A percentile compares a stretch with the other conserved stretches of the same genome.
These are phyloP conservation scores for Ganoderma boninense DNA, from an alignment of 1,284 basidiomycete species.

Conservation along the genomic window DNA sequence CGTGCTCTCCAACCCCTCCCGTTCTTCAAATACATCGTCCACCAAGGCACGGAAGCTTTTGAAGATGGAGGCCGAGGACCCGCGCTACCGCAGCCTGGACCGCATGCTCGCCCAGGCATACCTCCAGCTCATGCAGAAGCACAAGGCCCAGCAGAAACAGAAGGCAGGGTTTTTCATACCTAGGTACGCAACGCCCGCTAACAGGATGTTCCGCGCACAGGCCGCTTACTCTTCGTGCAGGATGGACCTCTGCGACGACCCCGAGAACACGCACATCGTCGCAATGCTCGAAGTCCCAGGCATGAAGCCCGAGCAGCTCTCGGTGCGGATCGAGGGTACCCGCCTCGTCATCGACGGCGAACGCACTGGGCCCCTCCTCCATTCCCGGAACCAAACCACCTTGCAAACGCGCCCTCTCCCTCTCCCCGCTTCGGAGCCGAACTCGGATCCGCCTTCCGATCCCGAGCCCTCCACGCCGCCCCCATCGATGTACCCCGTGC, in stretches of 20 bases:
- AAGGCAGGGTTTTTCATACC: conserved; percentile 19
- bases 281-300: conserved; percentile 67
- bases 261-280: conserved; percentile 47
- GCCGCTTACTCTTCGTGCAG: conserved; percentile 42
- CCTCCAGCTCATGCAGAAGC: conserved; percentile 20
- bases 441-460: neutral
- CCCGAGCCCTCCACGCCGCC: conserved; percentile 14
- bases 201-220: neutral
- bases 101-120: conserved; percentile 28
- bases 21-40: neutral
- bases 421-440: conserved; percentile 4
- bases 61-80: conserved; percentile 20
- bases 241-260: conserved; percentile 62
- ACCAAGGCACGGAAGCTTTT: conserved; percentile 20
- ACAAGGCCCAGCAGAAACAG: conserved; percentile 16
- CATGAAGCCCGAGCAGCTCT: conserved; percentile 56
- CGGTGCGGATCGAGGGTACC: conserved; percentile 52
- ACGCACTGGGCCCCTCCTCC: conserved; percentile 42
- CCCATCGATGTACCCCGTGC: conserved; percentile 39
- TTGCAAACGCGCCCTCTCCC: neutral
- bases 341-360: conserved; percentile 55
- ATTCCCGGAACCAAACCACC: conserved; percentile 6
- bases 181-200: conserved; percentile 17
- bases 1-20: neutral
- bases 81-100: conserved; percentile 24